Conservation (phyloP, 305 asterid species). For the Petunia hybrid region DNA sequence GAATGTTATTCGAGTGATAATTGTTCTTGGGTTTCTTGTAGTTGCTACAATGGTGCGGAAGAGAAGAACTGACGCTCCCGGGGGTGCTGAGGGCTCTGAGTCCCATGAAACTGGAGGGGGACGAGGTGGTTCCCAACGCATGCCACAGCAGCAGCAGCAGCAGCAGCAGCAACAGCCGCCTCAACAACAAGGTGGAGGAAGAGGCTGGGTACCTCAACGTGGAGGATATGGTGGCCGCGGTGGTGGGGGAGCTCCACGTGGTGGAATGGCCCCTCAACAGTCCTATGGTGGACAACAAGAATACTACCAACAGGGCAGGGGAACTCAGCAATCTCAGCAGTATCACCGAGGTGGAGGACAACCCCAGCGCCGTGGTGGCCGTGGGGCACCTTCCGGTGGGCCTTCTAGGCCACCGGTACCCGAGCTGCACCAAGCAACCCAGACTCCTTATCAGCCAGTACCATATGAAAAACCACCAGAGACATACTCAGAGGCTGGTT, state of each 20-base stretch:
- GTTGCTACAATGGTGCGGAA: constrained; percentile 77
- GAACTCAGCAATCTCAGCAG: constrained; percentile 38
- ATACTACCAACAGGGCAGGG: constrained; percentile 52
- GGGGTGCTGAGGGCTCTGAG: constrained; percentile 66
- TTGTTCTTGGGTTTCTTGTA: constrained; percentile 27
- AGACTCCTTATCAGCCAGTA: constrained; percentile 52
- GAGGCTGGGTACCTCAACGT: constrained; percentile 71
- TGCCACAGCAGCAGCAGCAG: constrained; percentile 59
- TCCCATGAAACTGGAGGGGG: constrained; percentile 66
- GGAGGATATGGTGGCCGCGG: constrained; percentile 81
- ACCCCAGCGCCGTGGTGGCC: constrained; percentile 67
- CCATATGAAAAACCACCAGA: constrained; percentile 52
- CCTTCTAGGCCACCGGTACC: constrained; percentile 77
- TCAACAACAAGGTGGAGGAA: constrained; percentile 65
- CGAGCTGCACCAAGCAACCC: constrained; percentile 99
- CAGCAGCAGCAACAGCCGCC: constrained; percentile 45
- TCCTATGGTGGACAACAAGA: constrained; percentile 54
- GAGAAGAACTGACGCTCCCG: constrained; percentile 68
- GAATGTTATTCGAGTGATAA: constrained; percentile 1
- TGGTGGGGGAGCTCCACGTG: constrained; percentile 51
- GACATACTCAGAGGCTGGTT: constrained; percentile 58
- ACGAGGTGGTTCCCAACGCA: constrained; percentile 62
- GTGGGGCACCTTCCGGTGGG: constrained; percentile 68
- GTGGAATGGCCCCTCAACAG: constrained; percentile 69
- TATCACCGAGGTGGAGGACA: constrained; percentile 69